A percentile compares a stretch with the other conserved stretches of the same genome.
Evolutionary conservation across 176 grass and related monocot species (phyloP).

Genomic region (Zea luxurians): DNA sequence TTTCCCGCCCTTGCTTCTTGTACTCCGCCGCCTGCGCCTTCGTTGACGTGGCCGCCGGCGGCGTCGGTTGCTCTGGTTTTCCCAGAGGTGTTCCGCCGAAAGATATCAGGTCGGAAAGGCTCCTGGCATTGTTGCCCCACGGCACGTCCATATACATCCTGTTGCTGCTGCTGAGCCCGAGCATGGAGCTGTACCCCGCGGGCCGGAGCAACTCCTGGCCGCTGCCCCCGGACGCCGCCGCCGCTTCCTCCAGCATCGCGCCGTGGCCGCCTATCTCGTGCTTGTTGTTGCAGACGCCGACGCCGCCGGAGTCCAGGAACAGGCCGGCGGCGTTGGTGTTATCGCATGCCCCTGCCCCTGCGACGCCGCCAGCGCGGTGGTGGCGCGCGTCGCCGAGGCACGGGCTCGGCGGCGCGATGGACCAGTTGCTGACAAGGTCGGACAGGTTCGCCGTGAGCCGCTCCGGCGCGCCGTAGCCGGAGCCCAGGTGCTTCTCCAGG

Average conservation of each 20-base stretch:
- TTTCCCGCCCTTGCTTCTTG: slow-evolving; percentile 49
- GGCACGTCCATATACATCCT: slow-evolving; percentile 60
- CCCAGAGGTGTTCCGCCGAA: slow-evolving; percentile 38
- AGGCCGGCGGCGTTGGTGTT: background rate
- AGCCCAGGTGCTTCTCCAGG: slow-evolving; percentile 49
- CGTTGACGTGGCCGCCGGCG: slow-evolving; percentile 1
- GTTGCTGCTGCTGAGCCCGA: slow-evolving; percentile 52
- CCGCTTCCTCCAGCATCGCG: slow-evolving; percentile 34
- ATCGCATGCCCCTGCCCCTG: slow-evolving; percentile 20
- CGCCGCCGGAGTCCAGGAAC: slow-evolving; percentile 22
- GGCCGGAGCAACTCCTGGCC: slow-evolving; percentile 40
- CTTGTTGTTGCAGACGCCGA: slow-evolving; percentile 34
- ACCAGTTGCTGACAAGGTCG: slow-evolving; percentile 84
- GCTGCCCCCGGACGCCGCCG: background rate
- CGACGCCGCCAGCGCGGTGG: background rate
- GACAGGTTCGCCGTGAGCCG: slow-evolving; percentile 64
- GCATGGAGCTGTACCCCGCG: slow-evolving; percentile 47
- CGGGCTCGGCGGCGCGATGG: slow-evolving; percentile 68
- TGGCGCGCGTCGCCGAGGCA: slow-evolving; percentile 22
- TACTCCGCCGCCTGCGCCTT: slow-evolving; percentile 22
- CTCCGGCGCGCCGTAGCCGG: slow-evolving; percentile 26
- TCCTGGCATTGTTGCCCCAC: slow-evolving; percentile 65
- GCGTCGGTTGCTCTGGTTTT: slow-evolving; percentile 16
- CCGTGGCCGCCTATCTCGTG: slow-evolving; percentile 39
- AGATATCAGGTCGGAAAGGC: slow-evolving; percentile 75